Evolutionary conservation across 1,284 basidiomycete genomes (phyloP).

Genomic region (Farysia itapuensis): DNA sequence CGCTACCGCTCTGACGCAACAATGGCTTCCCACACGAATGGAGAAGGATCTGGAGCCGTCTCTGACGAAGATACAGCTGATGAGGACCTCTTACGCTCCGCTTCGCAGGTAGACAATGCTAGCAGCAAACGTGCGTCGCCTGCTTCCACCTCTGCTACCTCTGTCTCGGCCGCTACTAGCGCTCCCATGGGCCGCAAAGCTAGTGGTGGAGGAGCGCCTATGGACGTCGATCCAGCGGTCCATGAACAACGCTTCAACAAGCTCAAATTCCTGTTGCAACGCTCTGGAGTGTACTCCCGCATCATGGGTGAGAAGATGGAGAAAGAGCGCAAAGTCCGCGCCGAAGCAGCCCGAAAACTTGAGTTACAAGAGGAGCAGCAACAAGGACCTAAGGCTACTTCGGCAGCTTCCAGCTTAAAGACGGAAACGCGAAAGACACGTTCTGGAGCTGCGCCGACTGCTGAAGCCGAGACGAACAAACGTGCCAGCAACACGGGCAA

Average conservation of each 20-base stretch:
- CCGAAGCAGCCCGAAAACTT: slow-evolving; percentile 13
- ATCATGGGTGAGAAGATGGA: slow-evolving; percentile 58
- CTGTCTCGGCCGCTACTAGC: slow-evolving; percentile 2
- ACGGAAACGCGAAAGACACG: slow-evolving; percentile 1
- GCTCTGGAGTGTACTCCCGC: slow-evolving; percentile 52
- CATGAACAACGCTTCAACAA: slow-evolving; percentile 47
- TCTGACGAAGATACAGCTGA: slow-evolving; percentile 55
- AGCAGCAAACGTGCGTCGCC: slow-evolving; percentile 8
- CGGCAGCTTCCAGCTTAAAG: neutral
- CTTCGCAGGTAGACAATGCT: slow-evolving; percentile 22
- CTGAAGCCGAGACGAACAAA: slow-evolving; percentile 6
- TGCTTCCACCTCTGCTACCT: neutral
- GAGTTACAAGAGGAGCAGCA: slow-evolving; percentile 5
- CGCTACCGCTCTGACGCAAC: neutral
- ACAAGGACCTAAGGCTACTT: slow-evolving; percentile 20
- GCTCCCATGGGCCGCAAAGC: slow-evolving; percentile 3
- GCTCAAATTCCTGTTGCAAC: slow-evolving; percentile 51
- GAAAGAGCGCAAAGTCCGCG: slow-evolving; percentile 27
- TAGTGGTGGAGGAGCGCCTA: slow-evolving; percentile 6
- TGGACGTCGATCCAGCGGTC: slow-evolving; percentile 19
- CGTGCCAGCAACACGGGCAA: slow-evolving; percentile 11
- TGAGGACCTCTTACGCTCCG: slow-evolving; percentile 63
- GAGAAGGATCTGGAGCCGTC: neutral
- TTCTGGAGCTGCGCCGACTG: slow-evolving; percentile 3
- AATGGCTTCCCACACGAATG: neutral